Base-by-base conservation (phyloP, 202 grass and related monocot species). In the Schoenoplectus triqueter region DNA sequence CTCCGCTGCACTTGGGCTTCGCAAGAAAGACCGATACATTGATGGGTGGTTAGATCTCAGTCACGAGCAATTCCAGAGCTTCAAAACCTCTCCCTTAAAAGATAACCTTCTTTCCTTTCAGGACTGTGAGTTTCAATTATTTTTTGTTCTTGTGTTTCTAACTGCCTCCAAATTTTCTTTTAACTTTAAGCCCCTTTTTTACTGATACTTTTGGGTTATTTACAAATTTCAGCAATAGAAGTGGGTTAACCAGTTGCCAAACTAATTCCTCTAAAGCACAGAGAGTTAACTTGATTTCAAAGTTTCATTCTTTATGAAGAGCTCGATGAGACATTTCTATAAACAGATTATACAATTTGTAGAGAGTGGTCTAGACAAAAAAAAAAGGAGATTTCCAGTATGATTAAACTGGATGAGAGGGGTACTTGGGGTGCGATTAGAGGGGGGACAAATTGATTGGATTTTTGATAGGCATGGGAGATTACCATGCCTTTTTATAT, bases 261-360 rank as follows among this genome's bases (percentile, higher is more conserved):
- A 42, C n/a, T 54, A 44, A 84, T 66, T 45, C 84, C 80, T 14
- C 19, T 69, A 31, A 68, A 54, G 57, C 15, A 7, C 54, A 75
- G 66, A 6, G n/a, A 3, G 13, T 47, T 39, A 46, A 55, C 46
- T 31, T 55, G 15, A 22, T 14, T 21, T 54, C 19, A 57, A 75
- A 82, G 2, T 22, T 61, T 54, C 31, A 74, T 64, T 85, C 80
- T 90, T 21, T 85, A 87, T 15, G 88, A 87, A 49, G 88, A 94
- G 80, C 81, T 88, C 18, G 84, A 85, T 39, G 81, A 88, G 75
- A 84, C 84, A 83, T 74, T 87, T 80, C 50, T 80, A 77, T 80
- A 69, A 73, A 85, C 85, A 69, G 80, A 83, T 82, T 84, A 90
- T 82, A 69, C 84, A 15, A 88, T 92, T 48, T 63, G 52, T 8